Percentiles rank a stretch among this genome's conserved stretches.
Conservation (phyloP, 2,329 filamentous ascomycete species). For the Beauveria varroae region DNA sequence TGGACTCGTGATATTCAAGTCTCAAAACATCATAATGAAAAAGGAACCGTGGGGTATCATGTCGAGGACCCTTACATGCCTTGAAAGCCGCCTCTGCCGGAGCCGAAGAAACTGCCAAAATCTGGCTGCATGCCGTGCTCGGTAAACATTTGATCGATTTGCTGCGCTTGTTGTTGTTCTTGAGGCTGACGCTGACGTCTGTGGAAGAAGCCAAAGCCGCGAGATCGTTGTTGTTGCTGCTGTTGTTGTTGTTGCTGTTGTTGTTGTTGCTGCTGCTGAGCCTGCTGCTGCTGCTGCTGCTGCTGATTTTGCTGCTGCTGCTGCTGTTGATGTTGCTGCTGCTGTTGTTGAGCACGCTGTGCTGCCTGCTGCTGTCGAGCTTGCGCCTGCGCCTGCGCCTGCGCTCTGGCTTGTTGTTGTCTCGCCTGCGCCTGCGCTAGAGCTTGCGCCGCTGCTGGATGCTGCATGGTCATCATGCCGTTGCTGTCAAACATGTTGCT, state of each 20-base stretch:
- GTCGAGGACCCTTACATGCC: conserved; percentile 31
- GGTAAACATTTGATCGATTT: conserved; percentile 44
- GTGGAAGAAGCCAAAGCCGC: conserved; percentile 22
- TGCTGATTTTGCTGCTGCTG: conserved; percentile 19
- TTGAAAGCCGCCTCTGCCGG: conserved; percentile 35
- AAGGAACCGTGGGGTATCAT: conserved; percentile 30
- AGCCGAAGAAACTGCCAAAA: conserved; percentile 40
- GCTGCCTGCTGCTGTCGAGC: conserved; percentile 14
- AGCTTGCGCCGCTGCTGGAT: conserved; percentile 21
- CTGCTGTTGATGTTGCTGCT: conserved; percentile 24
- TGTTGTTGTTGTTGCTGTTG: conserved; percentile 24
- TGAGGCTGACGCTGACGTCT: conserved; percentile 16
- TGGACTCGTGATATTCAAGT: neutral
- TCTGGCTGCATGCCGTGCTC: conserved; percentile 38
- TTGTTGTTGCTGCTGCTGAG: conserved; percentile 24
- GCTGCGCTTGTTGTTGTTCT: conserved; percentile 26
- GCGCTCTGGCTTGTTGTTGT: conserved; percentile 21
- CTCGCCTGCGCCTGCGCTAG: conserved; percentile 22
- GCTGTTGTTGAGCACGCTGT: conserved; percentile 17
- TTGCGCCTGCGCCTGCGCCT: conserved; percentile 21
- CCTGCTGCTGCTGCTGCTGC: conserved; percentile 18
- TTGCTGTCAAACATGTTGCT: conserved; percentile 36
- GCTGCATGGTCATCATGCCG: conserved; percentile 32
- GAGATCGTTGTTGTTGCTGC: conserved; percentile 26
- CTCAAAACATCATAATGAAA: neutral